Base-by-base conservation (phyloP, 164 flowering plant genomes). In the Nymphaea colorata region DNA sequence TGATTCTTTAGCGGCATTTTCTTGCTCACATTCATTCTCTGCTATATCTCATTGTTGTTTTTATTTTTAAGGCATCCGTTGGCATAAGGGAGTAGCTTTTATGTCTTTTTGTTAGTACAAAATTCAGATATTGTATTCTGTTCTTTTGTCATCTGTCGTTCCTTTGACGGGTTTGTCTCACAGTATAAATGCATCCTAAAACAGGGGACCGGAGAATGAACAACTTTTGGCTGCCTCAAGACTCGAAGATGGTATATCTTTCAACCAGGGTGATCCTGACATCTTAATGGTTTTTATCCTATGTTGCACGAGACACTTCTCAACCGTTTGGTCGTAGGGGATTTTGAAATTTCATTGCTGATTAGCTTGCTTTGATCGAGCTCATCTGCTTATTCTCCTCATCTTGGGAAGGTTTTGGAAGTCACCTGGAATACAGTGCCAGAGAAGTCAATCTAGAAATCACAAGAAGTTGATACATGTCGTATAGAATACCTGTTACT, bases 201-300 rank as follows among this genome's bases (percentile, higher is more conserved):
- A 55, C 59, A 15, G 92, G 99, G 94, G 98, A 69, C 78, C 90
- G 65, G 94, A 90, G 55, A 87, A 86, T 76, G 84, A 90, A 61
- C 91, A 83, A 76, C 85, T 95, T 76, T 82, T 89, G 70, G 92
- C 96, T 76, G 97, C 93, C 67, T 89, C 98, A 69, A 87, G 80
- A 77, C 84, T 86, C 44, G 91, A 95, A 70, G 98, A 92, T 76
- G 91, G 84, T 81, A 91, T 95, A 25, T 25, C 36, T 25, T 25
- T 25, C 36, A 25, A 25, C 36, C 36, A 25, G 0, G 36, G 36
- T 1, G 36, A 25, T 25, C 36, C 36, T 25, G 36, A 25, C 36
- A 25, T 25, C 36, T 25, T 25, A 25, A 25, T 0, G 36, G 36
- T 25, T 25, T 25, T 25, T 25, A 25, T 25, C 36, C 36, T 25